Evolutionary conservation across 2,329 filamentous ascomycete species (phyloP), one percentile per base, ranked within the genome.

Genomic region (Harringtonia aguacate): DNA sequence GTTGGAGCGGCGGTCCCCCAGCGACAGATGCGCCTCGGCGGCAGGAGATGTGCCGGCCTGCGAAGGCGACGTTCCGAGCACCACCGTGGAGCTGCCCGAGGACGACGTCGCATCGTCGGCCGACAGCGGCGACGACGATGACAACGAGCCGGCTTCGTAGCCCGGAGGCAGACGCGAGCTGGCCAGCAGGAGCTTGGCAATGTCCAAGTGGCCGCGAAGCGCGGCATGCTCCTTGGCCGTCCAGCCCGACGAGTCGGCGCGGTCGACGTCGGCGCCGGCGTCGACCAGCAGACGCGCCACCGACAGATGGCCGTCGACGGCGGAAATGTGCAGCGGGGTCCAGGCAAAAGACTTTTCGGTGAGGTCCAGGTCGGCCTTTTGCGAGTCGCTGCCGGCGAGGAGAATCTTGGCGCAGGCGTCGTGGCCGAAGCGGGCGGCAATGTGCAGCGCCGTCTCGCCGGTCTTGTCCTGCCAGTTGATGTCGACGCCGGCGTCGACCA

Each of bases 271-370:
- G 0, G 87, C 86, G 2, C 86, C 86, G 20, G 84, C 82, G 39
- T 82, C 75, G 34, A 94, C 75, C 5, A 98, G 70, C 21, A 92
- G 69, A 56, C 88, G 74, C 1, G 85, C 85, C 34, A 95, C 77
- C 0, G 73, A 64, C 12, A 87, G 62, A 51, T 88, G 83, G 0
- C 90, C 90, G 56, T 98, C 89, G 3, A 97, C 90, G 43, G 84
- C 86, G 10, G 90, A 86, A 50, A 95, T 84, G 57, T 95, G 92
- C 13, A 98, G 69, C n/a, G 92, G 86, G 1, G 92, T 95, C 90
- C 92, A 98, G 4, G 83, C 79, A 57, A 94, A 97, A 0, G 84
- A 83, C 43, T 83, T 84, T 58, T 98, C 92, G 0, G 75, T 66
- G 30, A 94, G 66, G 8, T 50, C 45, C 8, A 50, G 44, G 49